phyloP scores from a whole-genome alignment of 2,329 filamentous ascomycete species.

The Fusarium virguliforme region DNA sequence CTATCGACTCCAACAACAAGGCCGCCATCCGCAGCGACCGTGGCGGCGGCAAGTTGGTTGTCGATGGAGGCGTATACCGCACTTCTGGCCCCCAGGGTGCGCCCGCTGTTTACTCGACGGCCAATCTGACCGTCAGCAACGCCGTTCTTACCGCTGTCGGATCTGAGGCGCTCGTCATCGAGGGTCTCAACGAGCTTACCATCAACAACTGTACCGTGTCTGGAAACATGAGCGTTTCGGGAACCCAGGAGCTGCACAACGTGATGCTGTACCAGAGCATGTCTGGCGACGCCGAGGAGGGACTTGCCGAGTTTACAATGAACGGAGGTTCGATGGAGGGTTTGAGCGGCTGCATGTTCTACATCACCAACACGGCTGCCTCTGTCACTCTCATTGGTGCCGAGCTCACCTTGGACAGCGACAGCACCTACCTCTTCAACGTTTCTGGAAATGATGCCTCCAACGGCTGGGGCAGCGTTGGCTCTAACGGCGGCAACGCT shows the following conservation, averaged over 20 bases:
- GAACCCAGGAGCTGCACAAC: slow-evolving; percentile 33
- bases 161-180: slow-evolving; percentile 29
- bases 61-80: slow-evolving; percentile 29
- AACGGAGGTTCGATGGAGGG: slow-evolving; percentile 29
- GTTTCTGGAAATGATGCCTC: slow-evolving; percentile 31
- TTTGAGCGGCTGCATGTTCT: slow-evolving; percentile 37
- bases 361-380: slow-evolving; percentile 31
- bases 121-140: slow-evolving; percentile 30
- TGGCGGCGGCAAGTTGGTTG: slow-evolving; percentile 26
- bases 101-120: slow-evolving; percentile 32
- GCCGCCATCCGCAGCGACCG: slow-evolving; percentile 35
- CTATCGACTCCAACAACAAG: slow-evolving; percentile 30
- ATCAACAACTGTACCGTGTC: slow-evolving; percentile 36
- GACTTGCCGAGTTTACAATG: slow-evolving; percentile 30
- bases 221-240: slow-evolving; percentile 27
- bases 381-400: slow-evolving; percentile 24
- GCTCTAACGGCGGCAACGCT: slow-evolving; percentile 28
- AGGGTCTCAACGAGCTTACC: slow-evolving; percentile 33
- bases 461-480: slow-evolving; percentile 32
- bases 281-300: slow-evolving; percentile 35
- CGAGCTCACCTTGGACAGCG: slow-evolving; percentile 21
- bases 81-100: slow-evolving; percentile 26
- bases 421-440: slow-evolving; percentile 34
- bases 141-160: slow-evolving; percentile 19
- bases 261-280: slow-evolving; percentile 38